These are phyloP conservation scores for Trichopus zeylanicus DNA, from an alignment of 116 monocot genomes.

Conservation along the genomic window DNA sequence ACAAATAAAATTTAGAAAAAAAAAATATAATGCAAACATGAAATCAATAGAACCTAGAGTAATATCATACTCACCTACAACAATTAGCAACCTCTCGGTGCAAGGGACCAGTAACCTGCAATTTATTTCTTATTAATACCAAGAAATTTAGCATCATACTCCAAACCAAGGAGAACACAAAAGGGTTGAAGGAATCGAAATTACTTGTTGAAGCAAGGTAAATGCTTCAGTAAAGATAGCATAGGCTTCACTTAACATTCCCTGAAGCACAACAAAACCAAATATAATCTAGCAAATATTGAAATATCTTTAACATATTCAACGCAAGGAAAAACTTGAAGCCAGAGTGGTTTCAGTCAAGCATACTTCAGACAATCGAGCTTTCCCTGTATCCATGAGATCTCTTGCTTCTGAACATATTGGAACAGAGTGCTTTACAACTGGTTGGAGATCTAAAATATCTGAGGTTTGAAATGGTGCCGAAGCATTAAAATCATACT, in stretches of 20 bases:
- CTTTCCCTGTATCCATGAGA: constrained; percentile 84
- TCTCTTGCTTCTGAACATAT: constrained; percentile 70
- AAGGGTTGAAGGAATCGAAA: neutral
- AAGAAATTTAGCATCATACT: constrained; percentile 1
- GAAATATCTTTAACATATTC: neutral
- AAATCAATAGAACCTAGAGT: neutral
- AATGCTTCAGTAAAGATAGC: constrained; percentile 88
- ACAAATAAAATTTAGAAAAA: neutral
- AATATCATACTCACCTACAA: constrained; percentile 50
- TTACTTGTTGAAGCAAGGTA: constrained; percentile 88
- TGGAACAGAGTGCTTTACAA: constrained; percentile 93
- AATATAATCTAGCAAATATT: neutral
- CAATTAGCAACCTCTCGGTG: constrained; percentile 92
- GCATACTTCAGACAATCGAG: constrained; percentile 69
- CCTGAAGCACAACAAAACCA: constrained; percentile 28
- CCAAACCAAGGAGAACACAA: neutral
- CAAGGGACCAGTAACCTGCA: constrained; percentile 96
- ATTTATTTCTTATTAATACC: neutral
- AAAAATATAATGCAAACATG: neutral
- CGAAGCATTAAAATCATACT: constrained; percentile 63
- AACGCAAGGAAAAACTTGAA: neutral
- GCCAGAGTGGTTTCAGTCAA: neutral
- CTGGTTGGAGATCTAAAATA: constrained; percentile 78
- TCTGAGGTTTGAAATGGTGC: constrained; percentile 71
- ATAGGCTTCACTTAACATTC: constrained; percentile 85